Percentiles rank a stretch among this genome's conserved stretches.
These are phyloP conservation scores for Candida caryicola DNA, from an alignment of 805 yeast species.

Conservation along the genomic window DNA sequence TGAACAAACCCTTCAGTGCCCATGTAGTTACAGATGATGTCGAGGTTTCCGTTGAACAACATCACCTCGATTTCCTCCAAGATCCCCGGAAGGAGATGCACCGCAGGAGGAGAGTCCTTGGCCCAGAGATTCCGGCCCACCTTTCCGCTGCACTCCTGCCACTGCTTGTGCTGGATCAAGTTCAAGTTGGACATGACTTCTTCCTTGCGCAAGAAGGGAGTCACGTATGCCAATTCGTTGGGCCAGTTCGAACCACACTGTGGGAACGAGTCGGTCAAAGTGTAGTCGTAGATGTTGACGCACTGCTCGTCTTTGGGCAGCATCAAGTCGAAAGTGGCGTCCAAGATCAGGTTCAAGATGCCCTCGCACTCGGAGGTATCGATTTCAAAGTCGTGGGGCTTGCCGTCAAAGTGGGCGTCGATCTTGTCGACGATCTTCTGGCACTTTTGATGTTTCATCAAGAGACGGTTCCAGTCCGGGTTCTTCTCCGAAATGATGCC, in stretches of 20 bases:
- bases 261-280: conserved; percentile 70
- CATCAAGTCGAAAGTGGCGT: conserved; percentile 18
- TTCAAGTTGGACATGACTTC: conserved; percentile 53
- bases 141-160: conserved; percentile 75
- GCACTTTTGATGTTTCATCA: conserved; percentile 55
- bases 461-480: conserved; percentile 38
- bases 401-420: conserved; percentile 16
- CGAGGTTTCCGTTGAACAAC: conserved; percentile 84
- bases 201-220: conserved; percentile 46
- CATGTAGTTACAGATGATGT: conserved; percentile 78
- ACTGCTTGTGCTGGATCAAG: conserved; percentile 40
- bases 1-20: conserved; percentile 71
- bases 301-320: conserved; percentile 50
- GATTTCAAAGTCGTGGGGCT: conserved; percentile 19
- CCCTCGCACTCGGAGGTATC: conserved; percentile 45
- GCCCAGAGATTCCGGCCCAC: conserved; percentile 58
- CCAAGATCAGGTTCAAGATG: conserved; percentile 38
- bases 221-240: conserved; percentile 47
- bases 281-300: conserved; percentile 78
- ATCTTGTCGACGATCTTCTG: conserved; percentile 48
- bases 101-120: conserved; percentile 53
- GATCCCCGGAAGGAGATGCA: conserved; percentile 63
- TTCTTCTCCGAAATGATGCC: conserved; percentile 49
- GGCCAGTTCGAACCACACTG: conserved; percentile 96
- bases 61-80: conserved; percentile 59